Percentiles rank a stretch among this genome's conserved stretches.
Conservation (phyloP, 2,329 filamentous ascomycete species). For the Xylaria sp. region DNA sequence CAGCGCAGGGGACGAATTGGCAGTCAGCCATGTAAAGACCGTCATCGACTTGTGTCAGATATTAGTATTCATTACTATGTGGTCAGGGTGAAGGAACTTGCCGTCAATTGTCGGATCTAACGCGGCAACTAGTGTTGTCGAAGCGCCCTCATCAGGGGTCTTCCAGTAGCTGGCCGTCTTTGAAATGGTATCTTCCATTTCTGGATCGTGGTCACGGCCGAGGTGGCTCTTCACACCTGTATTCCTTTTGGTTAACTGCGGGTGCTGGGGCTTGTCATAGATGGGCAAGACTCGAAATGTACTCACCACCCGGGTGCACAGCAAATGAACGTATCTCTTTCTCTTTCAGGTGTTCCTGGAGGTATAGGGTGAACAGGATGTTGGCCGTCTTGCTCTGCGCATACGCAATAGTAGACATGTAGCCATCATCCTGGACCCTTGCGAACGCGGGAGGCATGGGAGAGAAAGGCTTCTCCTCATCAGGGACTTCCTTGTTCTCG, state of each 20-base stretch:
- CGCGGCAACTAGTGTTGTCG: conserved; percentile 41
- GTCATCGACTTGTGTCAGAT: conserved; percentile 28
- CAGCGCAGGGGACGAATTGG: conserved; percentile 37
- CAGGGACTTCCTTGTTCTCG: conserved; percentile 42
- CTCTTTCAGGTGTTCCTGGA: conserved; percentile 40
- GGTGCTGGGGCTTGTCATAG: not conserved
- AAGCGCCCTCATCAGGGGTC: conserved; percentile 37
- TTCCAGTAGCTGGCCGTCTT: conserved; percentile 38
- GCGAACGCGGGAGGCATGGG: conserved; percentile 35
- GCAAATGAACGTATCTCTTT: conserved; percentile 42
- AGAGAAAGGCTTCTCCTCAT: conserved; percentile 36
- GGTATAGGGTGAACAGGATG: conserved; percentile 46
- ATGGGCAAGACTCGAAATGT: not conserved
- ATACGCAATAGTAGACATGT: conserved; percentile 47
- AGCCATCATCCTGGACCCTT: conserved; percentile 39
- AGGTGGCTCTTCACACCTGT: conserved; percentile 41
- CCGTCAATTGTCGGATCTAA: conserved; percentile 39
- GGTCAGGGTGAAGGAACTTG: conserved; percentile 12
- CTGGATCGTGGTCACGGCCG: conserved; percentile 40
- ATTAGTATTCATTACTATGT: not conserved
- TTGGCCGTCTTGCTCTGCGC: conserved; percentile 56
- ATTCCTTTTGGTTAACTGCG: not conserved
- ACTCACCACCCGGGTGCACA: conserved; percentile 47
- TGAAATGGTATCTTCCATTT: conserved; percentile 33
- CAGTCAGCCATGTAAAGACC: conserved; percentile 44